Base-by-base conservation (phyloP, 768 basidiomycete species). In the Xerocomellus chrysenteron region DNA sequence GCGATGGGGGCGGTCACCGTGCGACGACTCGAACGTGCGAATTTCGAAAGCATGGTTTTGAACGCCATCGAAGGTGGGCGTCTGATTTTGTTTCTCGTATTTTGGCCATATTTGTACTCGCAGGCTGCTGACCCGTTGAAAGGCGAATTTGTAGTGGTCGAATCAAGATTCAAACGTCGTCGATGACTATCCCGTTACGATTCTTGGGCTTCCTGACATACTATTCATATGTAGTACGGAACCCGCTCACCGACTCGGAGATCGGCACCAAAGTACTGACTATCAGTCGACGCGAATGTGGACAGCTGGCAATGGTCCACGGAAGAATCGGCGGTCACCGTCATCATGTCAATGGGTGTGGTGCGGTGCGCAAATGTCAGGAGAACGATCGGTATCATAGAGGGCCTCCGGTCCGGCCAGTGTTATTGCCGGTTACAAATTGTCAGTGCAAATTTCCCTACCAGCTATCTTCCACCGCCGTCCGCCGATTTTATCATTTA, bases 401-500 rank as follows among this genome's bases (percentile, higher is more conserved):
- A 11, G 8, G 13, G 26, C 26, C 35, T 14, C 35, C 4, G 16
- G 21, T n/a, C 49, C 13, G 39, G 19, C 30, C 30, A 24, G 36
- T 21, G 26, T 26, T 36, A 13, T 43, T 26, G 26, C 45, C 37
- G 37, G 37, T 47, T 52, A 19, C 9, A 35, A 43, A 55, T 37
- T 13, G 13, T 44, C 24, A 10, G 35, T n/a, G 28, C 30, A n/a
- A 24, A 26, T n/a, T 32, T n/a, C 50, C 16, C 21, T 26, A 21
- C 19, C 49, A 2, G 45, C 10, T 19, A 13, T 43, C 33, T 39
- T 39, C 21, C 26, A 9, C 56, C 40, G 28, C 46, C 8, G 17
- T 58, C 43, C 37, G 58, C 54, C 54, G 51, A 45, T 33, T n/a
- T 46, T 30, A 45, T 45, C 44, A n/a, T 30, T 47, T 47, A n/a